phyloP scores from a whole-genome alignment of 164 flowering plant species.

The Chimonanthus salicifolius region DNA sequence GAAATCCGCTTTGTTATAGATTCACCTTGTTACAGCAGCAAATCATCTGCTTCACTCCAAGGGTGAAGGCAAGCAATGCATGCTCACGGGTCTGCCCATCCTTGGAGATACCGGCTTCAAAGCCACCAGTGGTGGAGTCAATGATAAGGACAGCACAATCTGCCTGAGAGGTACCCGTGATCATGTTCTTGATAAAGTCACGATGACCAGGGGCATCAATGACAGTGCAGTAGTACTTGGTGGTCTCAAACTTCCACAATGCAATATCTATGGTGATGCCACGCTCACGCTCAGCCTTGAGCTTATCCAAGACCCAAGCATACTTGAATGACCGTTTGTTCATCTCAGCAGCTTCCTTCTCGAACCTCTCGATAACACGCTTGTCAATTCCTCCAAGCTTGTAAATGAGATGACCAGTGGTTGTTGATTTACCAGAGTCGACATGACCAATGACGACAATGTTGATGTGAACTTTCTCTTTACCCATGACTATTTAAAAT shows the following conservation, averaged over 20 bases:
- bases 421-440: slow-evolving; percentile 71
- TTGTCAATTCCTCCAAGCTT: slow-evolving; percentile 91
- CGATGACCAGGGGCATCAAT: slow-evolving; percentile 89
- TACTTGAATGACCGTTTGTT: slow-evolving; percentile 86
- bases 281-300: slow-evolving; percentile 88
- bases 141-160: slow-evolving; percentile 78
- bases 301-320: slow-evolving; percentile 82
- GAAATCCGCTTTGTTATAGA: background rate
- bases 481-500: slow-evolving; percentile 30
- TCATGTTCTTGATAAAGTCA: slow-evolving; percentile 87
- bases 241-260: slow-evolving; percentile 81
- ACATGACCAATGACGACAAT: slow-evolving; percentile 76
- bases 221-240: slow-evolving; percentile 81
- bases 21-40: slow-evolving; percentile 79
- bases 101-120: slow-evolving; percentile 85
- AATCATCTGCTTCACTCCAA: slow-evolving; percentile 80
- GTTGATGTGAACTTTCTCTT: slow-evolving; percentile 53
- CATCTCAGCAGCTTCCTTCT: slow-evolving; percentile 93
- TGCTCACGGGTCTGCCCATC: slow-evolving; percentile 92
- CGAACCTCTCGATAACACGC: slow-evolving; percentile 89
- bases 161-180: slow-evolving; percentile 83
- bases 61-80: slow-evolving; percentile 74
- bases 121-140: slow-evolving; percentile 86
- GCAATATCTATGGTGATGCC: slow-evolving; percentile 86
- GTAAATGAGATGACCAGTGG: slow-evolving; percentile 76